Evolutionary conservation across 176 grass and related monocot genomes (phyloP).

Genomic region (Eleusine coracana): DNA sequence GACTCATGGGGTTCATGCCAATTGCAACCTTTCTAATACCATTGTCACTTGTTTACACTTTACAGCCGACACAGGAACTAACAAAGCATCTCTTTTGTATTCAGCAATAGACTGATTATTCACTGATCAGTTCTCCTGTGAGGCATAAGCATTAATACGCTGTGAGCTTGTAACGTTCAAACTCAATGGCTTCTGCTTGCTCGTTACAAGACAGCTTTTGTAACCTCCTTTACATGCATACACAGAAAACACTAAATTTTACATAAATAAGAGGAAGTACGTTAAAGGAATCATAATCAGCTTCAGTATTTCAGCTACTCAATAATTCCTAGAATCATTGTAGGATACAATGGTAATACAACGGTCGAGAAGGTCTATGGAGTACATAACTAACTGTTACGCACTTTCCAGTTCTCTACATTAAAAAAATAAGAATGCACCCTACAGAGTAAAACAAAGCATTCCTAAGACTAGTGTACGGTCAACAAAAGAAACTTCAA

Average conservation of each 20-base stretch:
- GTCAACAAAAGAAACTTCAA: constrained; percentile 14
- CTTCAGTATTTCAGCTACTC: not conserved
- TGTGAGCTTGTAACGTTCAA: not conserved
- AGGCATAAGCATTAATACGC: not conserved
- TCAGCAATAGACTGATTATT: too few relatives aligned
- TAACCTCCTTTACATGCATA: not conserved
- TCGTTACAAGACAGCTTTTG: not conserved
- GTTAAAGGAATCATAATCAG: not conserved
- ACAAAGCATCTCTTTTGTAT: too few relatives aligned
- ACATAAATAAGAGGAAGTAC: not conserved
- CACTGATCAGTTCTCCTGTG: not conserved
- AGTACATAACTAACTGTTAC: constrained; percentile 3
- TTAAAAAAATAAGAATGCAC: constrained; percentile 39
- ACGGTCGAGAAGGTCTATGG: not conserved
- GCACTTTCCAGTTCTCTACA: constrained; percentile 24
- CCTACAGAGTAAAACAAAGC: constrained; percentile 8
- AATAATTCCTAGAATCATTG: not conserved
- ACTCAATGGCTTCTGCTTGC: not conserved
- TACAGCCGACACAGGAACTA: too few relatives aligned
- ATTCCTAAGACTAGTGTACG: constrained; percentile 19
- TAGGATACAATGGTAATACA: constrained; percentile 25
- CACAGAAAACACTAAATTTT: not conserved
- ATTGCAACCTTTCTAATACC: too few relatives aligned
- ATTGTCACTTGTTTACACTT: too few relatives aligned
- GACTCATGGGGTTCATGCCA: too few relatives aligned